Evolutionary conservation across 2,329 filamentous ascomycete species (phyloP).

Genomic region (Blumeria hordei): DNA sequence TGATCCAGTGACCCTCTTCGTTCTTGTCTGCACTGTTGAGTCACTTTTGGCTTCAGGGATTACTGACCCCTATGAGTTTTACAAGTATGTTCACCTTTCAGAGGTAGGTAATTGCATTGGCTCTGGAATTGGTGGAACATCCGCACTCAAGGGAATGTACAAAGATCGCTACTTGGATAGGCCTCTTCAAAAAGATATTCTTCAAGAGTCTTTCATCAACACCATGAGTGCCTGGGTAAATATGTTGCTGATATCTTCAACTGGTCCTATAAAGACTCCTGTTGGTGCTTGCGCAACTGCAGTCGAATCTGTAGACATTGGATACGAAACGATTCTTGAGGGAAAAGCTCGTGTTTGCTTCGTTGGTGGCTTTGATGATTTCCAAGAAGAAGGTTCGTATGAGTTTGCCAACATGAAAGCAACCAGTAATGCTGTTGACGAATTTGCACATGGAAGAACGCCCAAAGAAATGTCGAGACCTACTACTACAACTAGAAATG

Average conservation of each 20-base stretch:
- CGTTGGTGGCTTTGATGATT: constrained; percentile 97
- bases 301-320: constrained; percentile 91
- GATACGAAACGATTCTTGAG: constrained; percentile 94
- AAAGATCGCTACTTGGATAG: constrained; percentile 92
- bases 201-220: constrained; percentile 99
- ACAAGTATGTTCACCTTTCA: constrained; percentile 96
- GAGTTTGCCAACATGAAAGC: constrained; percentile 99
- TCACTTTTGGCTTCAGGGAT: constrained; percentile 80
- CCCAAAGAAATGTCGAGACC: constrained; percentile 95
- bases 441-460: constrained; percentile 84
- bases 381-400: constrained; percentile 96
- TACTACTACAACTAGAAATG: constrained; percentile 85
- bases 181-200: constrained; percentile 93
- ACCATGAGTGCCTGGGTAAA: constrained; percentile 99
- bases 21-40: constrained; percentile 83
- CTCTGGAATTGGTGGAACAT: constrained; percentile 91
- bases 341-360: constrained; percentile 95
- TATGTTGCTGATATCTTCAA: constrained; percentile 93
- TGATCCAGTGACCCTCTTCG: constrained; percentile 84
- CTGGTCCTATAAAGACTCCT: constrained; percentile 93
- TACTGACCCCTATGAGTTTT: constrained; percentile 97
- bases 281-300: constrained; percentile 94
- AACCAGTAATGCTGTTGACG: constrained; percentile 91
- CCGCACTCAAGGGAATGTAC: constrained; percentile 90
- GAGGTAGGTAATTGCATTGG: constrained; percentile 96